phyloP scores from a whole-genome alignment of 345 rosid species.

The Corchorus olitorius region DNA sequence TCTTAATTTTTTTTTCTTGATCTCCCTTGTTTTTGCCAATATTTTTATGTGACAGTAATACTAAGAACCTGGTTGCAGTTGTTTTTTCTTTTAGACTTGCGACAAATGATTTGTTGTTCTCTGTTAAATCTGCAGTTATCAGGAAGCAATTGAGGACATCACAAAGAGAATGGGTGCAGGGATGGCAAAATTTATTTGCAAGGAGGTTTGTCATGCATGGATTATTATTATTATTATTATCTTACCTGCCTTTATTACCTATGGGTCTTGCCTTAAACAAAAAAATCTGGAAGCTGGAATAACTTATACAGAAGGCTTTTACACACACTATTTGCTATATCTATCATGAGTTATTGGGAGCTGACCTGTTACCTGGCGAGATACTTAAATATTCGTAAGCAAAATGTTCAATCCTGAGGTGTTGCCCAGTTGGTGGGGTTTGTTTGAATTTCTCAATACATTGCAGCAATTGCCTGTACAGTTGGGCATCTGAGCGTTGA shows the following conservation, averaged over 20 bases:
- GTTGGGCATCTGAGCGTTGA: conserved; percentile 95
- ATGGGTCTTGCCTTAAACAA: neutral
- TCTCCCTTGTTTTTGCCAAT: too few species aligned
- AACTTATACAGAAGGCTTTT: neutral
- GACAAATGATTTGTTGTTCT: neutral
- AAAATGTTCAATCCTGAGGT: neutral
- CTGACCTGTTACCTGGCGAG: neutral
- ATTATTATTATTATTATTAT: neutral
- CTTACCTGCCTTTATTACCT: neutral
- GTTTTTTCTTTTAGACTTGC: neutral
- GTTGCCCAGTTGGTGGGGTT: neutral
- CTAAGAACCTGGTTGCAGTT: neutral
- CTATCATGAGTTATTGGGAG: neutral
- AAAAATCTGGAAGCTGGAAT: neutral
- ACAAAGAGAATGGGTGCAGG: conserved; percentile 93
- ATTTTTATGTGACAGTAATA: too few species aligned
- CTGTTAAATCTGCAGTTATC: conserved; percentile 58
- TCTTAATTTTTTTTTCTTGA: conserved; percentile 7
- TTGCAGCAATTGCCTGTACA: conserved; percentile 86
- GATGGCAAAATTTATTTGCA: conserved; percentile 91
- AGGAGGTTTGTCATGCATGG: conserved; percentile 64
- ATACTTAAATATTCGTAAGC: neutral
- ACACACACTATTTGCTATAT: neutral
- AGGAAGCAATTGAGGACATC: conserved; percentile 80
- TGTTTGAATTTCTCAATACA: neutral